phyloP scores from a whole-genome alignment of 208 protist species.

The Leishmania mexicana region DNA sequence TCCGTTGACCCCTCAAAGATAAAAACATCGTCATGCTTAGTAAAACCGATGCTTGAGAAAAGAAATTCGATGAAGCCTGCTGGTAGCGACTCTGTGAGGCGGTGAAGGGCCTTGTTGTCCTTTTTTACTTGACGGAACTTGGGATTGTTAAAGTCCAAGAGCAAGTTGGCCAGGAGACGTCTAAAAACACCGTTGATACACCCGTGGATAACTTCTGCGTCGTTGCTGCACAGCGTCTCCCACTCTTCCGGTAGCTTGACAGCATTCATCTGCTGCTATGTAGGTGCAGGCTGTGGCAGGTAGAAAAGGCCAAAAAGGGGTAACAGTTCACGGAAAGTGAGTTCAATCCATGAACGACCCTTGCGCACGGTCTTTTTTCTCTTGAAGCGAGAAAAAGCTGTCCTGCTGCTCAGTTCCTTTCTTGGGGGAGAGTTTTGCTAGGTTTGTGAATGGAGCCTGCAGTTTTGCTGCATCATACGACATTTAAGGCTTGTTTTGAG shows the following conservation, averaged over 20 bases:
- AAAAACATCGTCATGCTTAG: slow-evolving; percentile 33
- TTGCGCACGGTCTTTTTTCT: neutral
- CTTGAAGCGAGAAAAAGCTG: neutral
- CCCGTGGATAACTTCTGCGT: slow-evolving; percentile 6
- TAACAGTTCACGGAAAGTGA: neutral
- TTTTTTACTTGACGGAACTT: slow-evolving; percentile 58
- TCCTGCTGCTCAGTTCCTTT: neutral
- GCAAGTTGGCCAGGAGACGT: slow-evolving; percentile 68
- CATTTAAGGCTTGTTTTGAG: neutral
- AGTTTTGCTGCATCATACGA: neutral
- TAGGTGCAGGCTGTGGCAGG: neutral
- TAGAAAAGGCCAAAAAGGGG: neutral
- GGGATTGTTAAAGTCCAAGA: slow-evolving; percentile 63
- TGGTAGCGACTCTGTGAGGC: slow-evolving; percentile 30
- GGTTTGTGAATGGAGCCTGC: no score
- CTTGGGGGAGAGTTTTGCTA: neutral
- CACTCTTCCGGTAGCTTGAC: slow-evolving; percentile 5
- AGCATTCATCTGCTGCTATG: neutral
- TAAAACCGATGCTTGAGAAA: slow-evolving; percentile 60
- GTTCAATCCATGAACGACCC: neutral
- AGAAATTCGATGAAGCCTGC: slow-evolving; percentile 40
- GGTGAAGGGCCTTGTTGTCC: slow-evolving; percentile 50
- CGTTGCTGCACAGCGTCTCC: neutral
- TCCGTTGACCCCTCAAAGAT: slow-evolving; percentile 51
- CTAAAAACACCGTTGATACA: slow-evolving; percentile 56